Evolutionary conservation across 2,329 filamentous ascomycete genomes (phyloP).

Genomic region (Sporothrix curviconia): DNA sequence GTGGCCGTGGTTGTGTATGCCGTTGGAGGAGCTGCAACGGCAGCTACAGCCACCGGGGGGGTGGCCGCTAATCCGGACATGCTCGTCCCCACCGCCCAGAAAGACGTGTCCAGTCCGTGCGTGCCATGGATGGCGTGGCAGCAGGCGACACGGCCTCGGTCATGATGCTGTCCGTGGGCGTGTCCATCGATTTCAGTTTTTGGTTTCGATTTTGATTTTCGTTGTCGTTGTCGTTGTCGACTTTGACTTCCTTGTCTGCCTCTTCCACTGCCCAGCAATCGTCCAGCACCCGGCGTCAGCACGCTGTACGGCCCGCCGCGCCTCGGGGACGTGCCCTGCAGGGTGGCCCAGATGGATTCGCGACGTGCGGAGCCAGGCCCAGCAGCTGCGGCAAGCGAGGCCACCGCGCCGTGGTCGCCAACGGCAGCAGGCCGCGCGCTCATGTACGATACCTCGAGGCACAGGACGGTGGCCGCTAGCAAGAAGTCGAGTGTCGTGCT

Average conservation of each 20-base stretch:
- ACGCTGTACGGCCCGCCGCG: conserved; percentile 27
- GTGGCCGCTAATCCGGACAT: neutral
- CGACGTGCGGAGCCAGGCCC: conserved; percentile 24
- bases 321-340: conserved; percentile 24
- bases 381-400: conserved; percentile 23
- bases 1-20: neutral
- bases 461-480: conserved; percentile 40
- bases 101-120: neutral
- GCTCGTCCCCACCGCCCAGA: neutral
- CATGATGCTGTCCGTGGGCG: no score
- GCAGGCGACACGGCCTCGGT: no score
- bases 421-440: conserved; percentile 12
- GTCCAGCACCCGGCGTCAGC: conserved; percentile 27
- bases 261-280: conserved; percentile 14
- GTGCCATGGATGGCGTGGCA: no score
- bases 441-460: conserved; percentile 30
- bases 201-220: no score
- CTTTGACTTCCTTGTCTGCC: neutral
- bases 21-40: neutral
- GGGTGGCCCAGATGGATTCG: conserved; percentile 25
- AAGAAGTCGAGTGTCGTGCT: conserved; percentile 40
- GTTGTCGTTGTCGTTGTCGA: neutral
- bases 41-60: neutral
- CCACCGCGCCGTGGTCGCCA: neutral
- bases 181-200: no score